A percentile compares a stretch with the other conserved stretches of the same genome.
Evolutionary conservation across 2,329 filamentous ascomycete species (phyloP).

Genomic region (Cladosporium sp.): DNA sequence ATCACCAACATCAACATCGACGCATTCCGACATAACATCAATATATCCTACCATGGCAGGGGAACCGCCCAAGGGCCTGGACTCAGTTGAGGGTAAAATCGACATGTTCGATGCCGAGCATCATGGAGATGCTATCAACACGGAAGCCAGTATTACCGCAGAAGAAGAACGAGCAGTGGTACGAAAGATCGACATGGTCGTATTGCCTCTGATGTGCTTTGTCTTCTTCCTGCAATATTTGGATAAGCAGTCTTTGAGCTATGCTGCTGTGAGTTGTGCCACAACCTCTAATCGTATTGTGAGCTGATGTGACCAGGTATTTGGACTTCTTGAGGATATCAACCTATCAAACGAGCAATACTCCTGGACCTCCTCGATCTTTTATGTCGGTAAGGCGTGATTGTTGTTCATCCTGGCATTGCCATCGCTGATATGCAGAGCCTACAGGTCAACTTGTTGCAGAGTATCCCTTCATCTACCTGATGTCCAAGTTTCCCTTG

Average conservation of each 20-base stretch:
- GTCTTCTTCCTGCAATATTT: conserved; percentile 75
- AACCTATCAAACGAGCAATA: conserved; percentile 44
- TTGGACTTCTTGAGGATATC: conserved; percentile 46
- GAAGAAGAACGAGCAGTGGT: conserved; percentile 41
- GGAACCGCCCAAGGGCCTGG: neutral
- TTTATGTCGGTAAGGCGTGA: conserved; percentile 38
- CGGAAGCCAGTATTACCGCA: neutral
- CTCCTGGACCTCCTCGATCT: conserved; percentile 47
- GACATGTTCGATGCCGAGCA: neutral
- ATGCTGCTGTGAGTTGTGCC: conserved; percentile 44
- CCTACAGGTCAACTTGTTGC: conserved; percentile 13
- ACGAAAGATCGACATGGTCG: conserved; percentile 63
- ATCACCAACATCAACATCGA: too few species aligned
- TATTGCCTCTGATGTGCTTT: conserved; percentile 64
- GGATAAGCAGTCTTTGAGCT: conserved; percentile 57
- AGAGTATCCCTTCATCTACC: conserved; percentile 24
- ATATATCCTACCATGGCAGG: neutral
- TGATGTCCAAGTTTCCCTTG: conserved; percentile 50
- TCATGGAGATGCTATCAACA: neutral
- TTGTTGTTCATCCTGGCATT: neutral
- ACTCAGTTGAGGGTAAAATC: neutral
- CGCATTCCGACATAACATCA: too few species aligned
- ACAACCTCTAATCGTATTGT: neutral
- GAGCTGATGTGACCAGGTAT: conserved; percentile 22
- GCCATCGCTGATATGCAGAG: neutral